Evolutionary conservation across 768 basidiomycete genomes (phyloP), one percentile per base, ranked within the genome.

Genomic region (Amanita molliuscula): DNA sequence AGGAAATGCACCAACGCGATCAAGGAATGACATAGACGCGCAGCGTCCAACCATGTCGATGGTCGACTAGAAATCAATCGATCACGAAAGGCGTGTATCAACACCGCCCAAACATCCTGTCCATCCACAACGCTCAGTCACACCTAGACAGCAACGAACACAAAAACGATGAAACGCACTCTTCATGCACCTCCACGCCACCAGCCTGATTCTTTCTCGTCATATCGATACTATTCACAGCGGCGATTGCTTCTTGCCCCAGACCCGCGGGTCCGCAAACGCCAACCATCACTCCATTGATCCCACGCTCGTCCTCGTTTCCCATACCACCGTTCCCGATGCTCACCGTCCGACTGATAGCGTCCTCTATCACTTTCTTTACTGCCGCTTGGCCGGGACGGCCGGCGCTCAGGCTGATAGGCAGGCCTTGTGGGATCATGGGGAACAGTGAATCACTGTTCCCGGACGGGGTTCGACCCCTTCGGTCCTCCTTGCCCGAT

Each of bases 141-240:
- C 1, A 42, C 11, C 10, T 0, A 1, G 15, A 3, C 11, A 8
- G 8, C 13, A 13, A 42, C n/a, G 10, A 13, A 13, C 8, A 25
- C 1, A 10, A 42, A 26, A 4, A 25, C 20, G 1, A 35, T 2
- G 4, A 23, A 6, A 60, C 60, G 34, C 44, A 62, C 61, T 62
- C 61, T 43, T 58, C 56, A 41, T 59, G 65, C n/a, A 76, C 57
- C 50, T 77, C 73, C 6, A 76, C 61, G 0, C 75, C 74, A 7
- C 74, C 71, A 10, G 70, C 65, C 5, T 59, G 65, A 44, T 62
- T 57, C 40, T 64, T 58, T 53, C 68, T 62, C 20, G 55, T 43
- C 3, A 58, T 56, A 46, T 70, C 67, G n/a, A 75, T 44, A 6
- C 75, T 6, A 61, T 62, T 4, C 64, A 56, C 21, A 58, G 57